Conservation (phyloP, 352 stramenopile genomes). For the Pythium myriotylum region DNA sequence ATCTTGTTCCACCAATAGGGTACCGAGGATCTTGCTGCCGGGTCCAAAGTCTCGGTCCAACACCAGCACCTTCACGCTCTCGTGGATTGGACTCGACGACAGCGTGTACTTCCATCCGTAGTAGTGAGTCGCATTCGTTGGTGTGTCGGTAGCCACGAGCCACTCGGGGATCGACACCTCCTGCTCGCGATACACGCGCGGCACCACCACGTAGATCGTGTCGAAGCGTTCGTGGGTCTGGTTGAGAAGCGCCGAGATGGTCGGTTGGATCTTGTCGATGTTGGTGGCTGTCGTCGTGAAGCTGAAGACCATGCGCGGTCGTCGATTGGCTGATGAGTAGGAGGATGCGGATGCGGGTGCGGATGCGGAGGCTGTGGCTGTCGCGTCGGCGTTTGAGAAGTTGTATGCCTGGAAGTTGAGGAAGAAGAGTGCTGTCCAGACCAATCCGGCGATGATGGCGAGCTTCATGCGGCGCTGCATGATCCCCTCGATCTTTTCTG, state of each 20-base stretch:
- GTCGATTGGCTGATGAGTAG: conserved; percentile 25
- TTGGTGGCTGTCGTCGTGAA: conserved; percentile 50
- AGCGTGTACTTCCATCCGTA: conserved; percentile 38
- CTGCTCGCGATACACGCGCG: conserved; percentile 38
- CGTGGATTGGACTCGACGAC: conserved; percentile 38
- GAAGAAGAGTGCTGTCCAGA: conserved; percentile 44
- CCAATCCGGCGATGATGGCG: conserved; percentile 32
- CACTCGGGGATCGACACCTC: conserved; percentile 46
- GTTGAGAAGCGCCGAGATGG: conserved; percentile 41
- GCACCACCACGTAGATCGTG: conserved; percentile 51
- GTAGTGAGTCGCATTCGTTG: conserved; percentile 31
- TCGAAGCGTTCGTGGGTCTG: conserved; percentile 49
- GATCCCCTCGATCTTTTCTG: neutral
- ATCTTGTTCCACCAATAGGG: no score
- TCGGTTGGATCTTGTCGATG: conserved; percentile 40
- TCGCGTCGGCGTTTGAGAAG: no score
- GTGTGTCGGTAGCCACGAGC: conserved; percentile 29
- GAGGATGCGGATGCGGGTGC: no score
- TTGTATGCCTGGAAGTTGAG: conserved; percentile 42
- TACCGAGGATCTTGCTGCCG: no score
- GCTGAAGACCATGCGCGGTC: conserved; percentile 56
- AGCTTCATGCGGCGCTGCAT: conserved; percentile 31
- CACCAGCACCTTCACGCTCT: conserved; percentile 37
- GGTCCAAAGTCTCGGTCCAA: conserved; percentile 60
- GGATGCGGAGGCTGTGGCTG: no score